Evolutionary conservation across 441 rosid species (phyloP).

Genomic region (Melastoma candidum): DNA sequence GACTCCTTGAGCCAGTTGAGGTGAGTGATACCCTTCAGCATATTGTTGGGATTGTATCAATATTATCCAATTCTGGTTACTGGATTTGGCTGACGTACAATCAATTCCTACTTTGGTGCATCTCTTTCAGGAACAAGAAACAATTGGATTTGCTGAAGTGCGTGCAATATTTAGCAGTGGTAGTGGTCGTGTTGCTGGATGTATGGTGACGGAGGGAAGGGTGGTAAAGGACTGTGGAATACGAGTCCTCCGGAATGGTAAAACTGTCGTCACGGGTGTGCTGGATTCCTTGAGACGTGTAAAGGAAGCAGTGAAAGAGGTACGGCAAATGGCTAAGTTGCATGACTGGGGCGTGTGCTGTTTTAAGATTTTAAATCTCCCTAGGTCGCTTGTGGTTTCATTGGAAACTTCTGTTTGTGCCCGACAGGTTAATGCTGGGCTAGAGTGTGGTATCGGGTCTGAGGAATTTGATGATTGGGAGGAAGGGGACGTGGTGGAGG

Average conservation of each 20-base stretch:
- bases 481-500: conserved; percentile 74
- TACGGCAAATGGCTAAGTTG: conserved; percentile 15
- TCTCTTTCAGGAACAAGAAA: conserved; percentile 53
- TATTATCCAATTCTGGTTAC: neutral
- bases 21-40: conserved; percentile 23
- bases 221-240: conserved; percentile 80
- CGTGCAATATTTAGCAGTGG: conserved; percentile 95
- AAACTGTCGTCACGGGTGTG: conserved; percentile 52
- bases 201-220: conserved; percentile 94
- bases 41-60: neutral
- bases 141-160: conserved; percentile 79
- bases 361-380: neutral
- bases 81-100: too few relatives aligned
- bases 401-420: neutral
- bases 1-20: conserved; percentile 87
- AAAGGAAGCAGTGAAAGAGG: conserved; percentile 92
- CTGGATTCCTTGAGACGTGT: conserved; percentile 86
- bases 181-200: conserved; percentile 97
- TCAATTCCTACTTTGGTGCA: too few relatives aligned
- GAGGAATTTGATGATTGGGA: conserved; percentile 64
- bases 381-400: too few relatives aligned
- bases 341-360: neutral
- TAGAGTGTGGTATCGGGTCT: conserved; percentile 78
- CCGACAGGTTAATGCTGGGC: conserved; percentile 68
- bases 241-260: conserved; percentile 59